Percentiles rank a stretch among this genome's conserved stretches.
Conservation (phyloP, 2,329 filamentous ascomycete genomes). For the Pseudogymnoascus sp. region DNA sequence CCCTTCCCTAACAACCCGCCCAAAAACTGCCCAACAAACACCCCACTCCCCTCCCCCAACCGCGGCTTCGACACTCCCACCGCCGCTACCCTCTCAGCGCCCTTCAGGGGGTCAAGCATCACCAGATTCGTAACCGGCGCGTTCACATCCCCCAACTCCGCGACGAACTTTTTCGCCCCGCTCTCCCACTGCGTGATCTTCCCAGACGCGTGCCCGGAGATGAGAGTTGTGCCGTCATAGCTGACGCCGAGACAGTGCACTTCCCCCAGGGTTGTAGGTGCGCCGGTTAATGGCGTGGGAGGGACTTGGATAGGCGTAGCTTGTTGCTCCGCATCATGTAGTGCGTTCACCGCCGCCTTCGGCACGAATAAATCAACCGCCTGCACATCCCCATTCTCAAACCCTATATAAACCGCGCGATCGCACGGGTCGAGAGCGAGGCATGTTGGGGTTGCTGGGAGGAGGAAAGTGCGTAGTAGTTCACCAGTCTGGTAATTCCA, state of each 20-base stretch:
- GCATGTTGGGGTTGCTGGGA: slow-evolving; percentile 64
- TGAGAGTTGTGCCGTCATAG: slow-evolving; percentile 70
- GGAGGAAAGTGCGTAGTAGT: slow-evolving; percentile 70
- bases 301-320: slow-evolving; percentile 49
- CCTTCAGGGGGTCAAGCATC: slow-evolving; percentile 56
- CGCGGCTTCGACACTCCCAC: slow-evolving; percentile 72
- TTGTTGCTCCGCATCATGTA: slow-evolving; percentile 38
- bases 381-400: slow-evolving; percentile 73
- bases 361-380: slow-evolving; percentile 62
- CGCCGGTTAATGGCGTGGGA: slow-evolving; percentile 40
- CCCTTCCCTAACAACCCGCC: slow-evolving; percentile 69
- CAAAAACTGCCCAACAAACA: slow-evolving; percentile 55
- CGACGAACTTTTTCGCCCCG: slow-evolving; percentile 26
- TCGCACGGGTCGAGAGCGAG: slow-evolving; percentile 73
- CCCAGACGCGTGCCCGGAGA: slow-evolving; percentile 75
- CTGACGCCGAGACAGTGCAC: slow-evolving; percentile 62
- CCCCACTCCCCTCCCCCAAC: slow-evolving; percentile 55
- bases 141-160: slow-evolving; percentile 43
- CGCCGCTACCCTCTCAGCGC: slow-evolving; percentile 40
- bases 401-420: slow-evolving; percentile 71
- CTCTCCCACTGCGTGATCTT: slow-evolving; percentile 76
- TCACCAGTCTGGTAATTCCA: slow-evolving; percentile 85
- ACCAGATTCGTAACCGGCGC: slow-evolving; percentile 73
- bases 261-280: slow-evolving; percentile 55
- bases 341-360: slow-evolving; percentile 42